phyloP scores from a whole-genome alignment of 352 stramenopile genomes.

The Pythium phragmitis region DNA sequence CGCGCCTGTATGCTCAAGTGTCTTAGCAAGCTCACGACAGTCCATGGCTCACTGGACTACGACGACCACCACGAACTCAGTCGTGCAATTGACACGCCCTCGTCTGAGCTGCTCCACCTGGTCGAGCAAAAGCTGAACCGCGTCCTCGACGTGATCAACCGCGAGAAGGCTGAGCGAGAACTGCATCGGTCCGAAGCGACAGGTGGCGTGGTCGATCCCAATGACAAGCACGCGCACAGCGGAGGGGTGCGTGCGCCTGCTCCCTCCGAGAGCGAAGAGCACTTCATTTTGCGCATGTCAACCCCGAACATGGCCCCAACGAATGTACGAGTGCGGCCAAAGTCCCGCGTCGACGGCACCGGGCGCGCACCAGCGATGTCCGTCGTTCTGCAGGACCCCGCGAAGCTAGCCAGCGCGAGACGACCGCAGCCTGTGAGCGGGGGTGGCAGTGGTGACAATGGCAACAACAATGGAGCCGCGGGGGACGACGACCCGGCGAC shows the following conservation, averaged over 20 bases:
- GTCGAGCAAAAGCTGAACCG: conserved; percentile 84
- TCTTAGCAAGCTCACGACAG: conserved; percentile 66
- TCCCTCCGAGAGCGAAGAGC: conserved; percentile 72
- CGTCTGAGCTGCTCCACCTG: conserved; percentile 68
- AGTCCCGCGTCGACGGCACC: conserved; percentile 35
- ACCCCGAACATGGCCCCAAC: conserved; percentile 55
- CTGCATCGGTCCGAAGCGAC: conserved; percentile 68
- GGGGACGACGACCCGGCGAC: conserved; percentile 30
- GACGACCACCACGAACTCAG: conserved; percentile 75
- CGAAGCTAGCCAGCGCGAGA: conserved; percentile 22
- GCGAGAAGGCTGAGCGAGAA: conserved; percentile 78
- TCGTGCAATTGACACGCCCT: conserved; percentile 64
- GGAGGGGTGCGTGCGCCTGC: conserved; percentile 47
- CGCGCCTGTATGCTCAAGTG: conserved; percentile 83
- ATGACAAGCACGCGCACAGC: conserved; percentile 38
- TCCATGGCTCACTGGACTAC: conserved; percentile 70
- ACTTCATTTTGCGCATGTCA: conserved; percentile 86
- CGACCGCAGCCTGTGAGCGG: conserved; percentile 32
- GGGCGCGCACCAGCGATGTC: conserved; percentile 28
- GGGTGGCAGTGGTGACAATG: conserved; percentile 1
- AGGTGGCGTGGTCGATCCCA: conserved; percentile 13
- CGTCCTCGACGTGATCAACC: conserved; percentile 82
- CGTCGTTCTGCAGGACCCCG: conserved; percentile 23
- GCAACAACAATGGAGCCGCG: conserved; percentile 26
- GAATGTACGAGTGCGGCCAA: conserved; percentile 78